Base-by-base conservation (phyloP, 441 rosid genomes). In the Breynia disticha region DNA sequence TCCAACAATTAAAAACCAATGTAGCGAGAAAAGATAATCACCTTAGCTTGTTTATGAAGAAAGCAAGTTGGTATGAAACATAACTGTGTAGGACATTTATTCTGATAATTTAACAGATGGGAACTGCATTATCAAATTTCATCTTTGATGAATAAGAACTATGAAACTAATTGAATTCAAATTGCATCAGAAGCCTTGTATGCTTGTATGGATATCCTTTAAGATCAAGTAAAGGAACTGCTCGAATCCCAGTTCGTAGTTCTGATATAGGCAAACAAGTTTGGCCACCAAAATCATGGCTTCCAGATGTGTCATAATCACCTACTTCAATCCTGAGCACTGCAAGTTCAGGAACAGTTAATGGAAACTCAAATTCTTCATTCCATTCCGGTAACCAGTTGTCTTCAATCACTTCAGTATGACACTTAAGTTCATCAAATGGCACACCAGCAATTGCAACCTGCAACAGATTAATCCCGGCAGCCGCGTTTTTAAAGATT, bases 361-460 rank as follows among this genome's bases (percentile, higher is more conserved):
- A 63, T 2, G 44, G 61, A 67, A 84, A 87, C 52, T 65, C 66
- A 16, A 84, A 90, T 61, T 72, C 90, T 58, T 79, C 22, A 43
- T 84, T 60, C 97, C 97, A 90, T 32, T 54, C 72, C 0, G 97
- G 90, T 17, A 73, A 56, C 96, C 96, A 90, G 19, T 81, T 72
- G 57, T 90, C 80, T 24, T 67, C 76, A 2, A 77, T 57, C 1
- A 56, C 56, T 50, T 2, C 22, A 10, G 85, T 87, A 70, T 28
- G 42, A 55, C 11, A 18, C 59, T 47, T 68, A n/a, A 6, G 14
- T 18, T 51, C 15, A 68, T 87, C 95, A 32, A 61, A 65, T 6
- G 81, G 77, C 7, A 70, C 76, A 45, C 95, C 95, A 3, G 81
- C 90, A 14, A 84, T 73, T 54, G 72, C 81, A 16, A 90, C 58